A percentile compares a stretch with the other conserved stretches of the same genome.
Conservation (phyloP, 106 monocot genomes). For the Allium sativum region DNA sequence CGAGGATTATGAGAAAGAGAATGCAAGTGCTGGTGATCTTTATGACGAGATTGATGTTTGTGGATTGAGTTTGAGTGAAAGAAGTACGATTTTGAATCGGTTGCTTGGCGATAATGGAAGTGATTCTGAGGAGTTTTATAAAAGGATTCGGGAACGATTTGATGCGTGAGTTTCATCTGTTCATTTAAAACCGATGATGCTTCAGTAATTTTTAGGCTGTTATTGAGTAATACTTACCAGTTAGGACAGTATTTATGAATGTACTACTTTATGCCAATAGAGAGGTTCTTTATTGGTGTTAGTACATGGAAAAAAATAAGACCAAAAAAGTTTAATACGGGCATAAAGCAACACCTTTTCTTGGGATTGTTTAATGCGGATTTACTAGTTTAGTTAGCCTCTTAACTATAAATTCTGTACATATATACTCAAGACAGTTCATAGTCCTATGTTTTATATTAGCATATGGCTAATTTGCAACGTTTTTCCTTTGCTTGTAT, state of each 20-base stretch:
- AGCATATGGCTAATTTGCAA: no score
- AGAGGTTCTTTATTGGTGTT: neutral
- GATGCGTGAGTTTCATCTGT: slow-evolving; percentile 49
- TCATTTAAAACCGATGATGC: neutral
- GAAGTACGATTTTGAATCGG: slow-evolving; percentile 56
- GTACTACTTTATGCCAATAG: neutral
- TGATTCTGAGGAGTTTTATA: slow-evolving; percentile 54
- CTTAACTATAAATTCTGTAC: no score
- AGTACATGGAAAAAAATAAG: neutral
- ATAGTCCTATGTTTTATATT: no score
- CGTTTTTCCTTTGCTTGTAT: no score
- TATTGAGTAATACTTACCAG: neutral
- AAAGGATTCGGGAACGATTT: slow-evolving; percentile 69
- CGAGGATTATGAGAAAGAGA: no score
- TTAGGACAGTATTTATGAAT: neutral
- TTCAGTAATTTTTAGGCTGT: neutral
- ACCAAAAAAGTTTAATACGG: neutral
- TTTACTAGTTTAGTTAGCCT: no score
- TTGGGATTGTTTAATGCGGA: no score
- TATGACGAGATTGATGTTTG: slow-evolving; percentile 61
- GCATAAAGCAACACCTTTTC: no score
- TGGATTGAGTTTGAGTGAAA: slow-evolving; percentile 34
- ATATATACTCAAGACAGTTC: no score
- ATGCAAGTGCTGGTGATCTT: slow-evolving; percentile 3
- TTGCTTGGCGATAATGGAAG: slow-evolving; percentile 55